These are phyloP conservation scores for Myxozyma vanderwaltii DNA, from an alignment of 805 yeast species.

Conservation along the genomic window DNA sequence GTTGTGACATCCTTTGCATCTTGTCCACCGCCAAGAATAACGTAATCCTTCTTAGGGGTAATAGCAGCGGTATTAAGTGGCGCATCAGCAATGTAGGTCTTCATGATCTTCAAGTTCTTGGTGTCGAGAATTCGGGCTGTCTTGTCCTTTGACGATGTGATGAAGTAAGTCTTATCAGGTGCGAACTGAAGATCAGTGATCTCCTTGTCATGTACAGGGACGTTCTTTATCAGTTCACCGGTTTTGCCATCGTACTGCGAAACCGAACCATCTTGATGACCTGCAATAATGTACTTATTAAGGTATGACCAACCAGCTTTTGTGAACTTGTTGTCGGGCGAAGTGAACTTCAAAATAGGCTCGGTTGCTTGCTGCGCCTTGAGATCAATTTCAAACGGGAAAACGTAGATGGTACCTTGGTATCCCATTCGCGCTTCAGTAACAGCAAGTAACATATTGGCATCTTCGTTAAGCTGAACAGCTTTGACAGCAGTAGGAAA, in stretches of 20 bases:
- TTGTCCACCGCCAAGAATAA: slow-evolving; percentile 98
- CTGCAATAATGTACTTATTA: slow-evolving; percentile 67
- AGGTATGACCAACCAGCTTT: slow-evolving; percentile 84
- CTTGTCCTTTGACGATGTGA: slow-evolving; percentile 92
- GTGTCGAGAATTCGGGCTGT: slow-evolving; percentile 76
- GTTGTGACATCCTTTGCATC: slow-evolving; percentile 98
- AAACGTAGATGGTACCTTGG: slow-evolving; percentile 73
- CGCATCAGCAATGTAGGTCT: slow-evolving; percentile 81
- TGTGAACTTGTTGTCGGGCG: slow-evolving; percentile 54
- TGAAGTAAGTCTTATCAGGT: slow-evolving; percentile 82
- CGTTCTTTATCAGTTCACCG: slow-evolving; percentile 65
- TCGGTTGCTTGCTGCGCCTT: slow-evolving; percentile 35
- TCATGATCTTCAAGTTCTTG: slow-evolving; percentile 68
- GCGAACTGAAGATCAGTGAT: slow-evolving; percentile 91
- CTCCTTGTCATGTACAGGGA: slow-evolving; percentile 67
- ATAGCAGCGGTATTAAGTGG: slow-evolving; percentile 95
- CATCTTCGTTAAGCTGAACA: slow-evolving; percentile 81
- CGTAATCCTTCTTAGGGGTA: slow-evolving; percentile 88
- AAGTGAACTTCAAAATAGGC: slow-evolving; percentile 36
- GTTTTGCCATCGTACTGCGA: slow-evolving; percentile 76
- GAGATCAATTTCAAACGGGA: slow-evolving; percentile 58
- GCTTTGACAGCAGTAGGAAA: slow-evolving; percentile 86
- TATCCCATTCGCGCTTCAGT: slow-evolving; percentile 93
- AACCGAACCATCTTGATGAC: slow-evolving; percentile 83
- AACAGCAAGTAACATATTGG: slow-evolving; percentile 67